Conservation (phyloP, 106 monocot species). For the Gastrodia elata region DNA sequence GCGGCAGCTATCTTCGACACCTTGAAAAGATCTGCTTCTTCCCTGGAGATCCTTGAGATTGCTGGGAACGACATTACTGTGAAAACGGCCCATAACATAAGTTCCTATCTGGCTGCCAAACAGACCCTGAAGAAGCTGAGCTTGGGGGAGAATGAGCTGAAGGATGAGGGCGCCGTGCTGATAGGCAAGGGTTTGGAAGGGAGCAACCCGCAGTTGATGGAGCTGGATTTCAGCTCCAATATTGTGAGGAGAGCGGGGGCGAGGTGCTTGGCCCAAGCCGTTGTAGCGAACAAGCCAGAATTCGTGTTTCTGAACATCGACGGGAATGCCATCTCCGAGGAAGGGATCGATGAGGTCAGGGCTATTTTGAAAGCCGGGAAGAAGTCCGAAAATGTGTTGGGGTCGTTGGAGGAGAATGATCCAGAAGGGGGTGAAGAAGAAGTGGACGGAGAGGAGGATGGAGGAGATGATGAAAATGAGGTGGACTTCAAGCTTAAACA, state of each 20-base stretch:
- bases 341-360: slow-evolving; percentile 90
- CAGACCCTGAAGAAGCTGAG: slow-evolving; percentile 46
- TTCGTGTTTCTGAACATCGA: slow-evolving; percentile 72
- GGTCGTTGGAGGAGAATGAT: slow-evolving; percentile 89
- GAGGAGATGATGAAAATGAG: not conserved
- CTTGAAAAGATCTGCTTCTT: slow-evolving; percentile 30
- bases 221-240: slow-evolving; percentile 75
- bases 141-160: slow-evolving; percentile 77
- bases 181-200: slow-evolving; percentile 50
- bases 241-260: slow-evolving; percentile 69
- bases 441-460: not conserved
- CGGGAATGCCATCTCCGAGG: slow-evolving; percentile 76
- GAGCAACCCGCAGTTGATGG: slow-evolving; percentile 38
- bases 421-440: slow-evolving; percentile 41
- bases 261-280: slow-evolving; percentile 52
- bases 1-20: slow-evolving; percentile 42
- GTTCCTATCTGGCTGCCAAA: slow-evolving; percentile 29
- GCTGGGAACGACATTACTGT: slow-evolving; percentile 74
- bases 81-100: slow-evolving; percentile 31
- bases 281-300: slow-evolving; percentile 38
- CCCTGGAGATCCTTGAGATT: slow-evolving; percentile 61
- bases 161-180: slow-evolving; percentile 66
- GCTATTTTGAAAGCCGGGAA: slow-evolving; percentile 48
- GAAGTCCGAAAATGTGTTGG: slow-evolving; percentile 46
- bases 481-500: slow-evolving; percentile 2